Conservation (phyloP, 2,329 filamentous ascomycete genomes). For the Amphichorda felina region DNA sequence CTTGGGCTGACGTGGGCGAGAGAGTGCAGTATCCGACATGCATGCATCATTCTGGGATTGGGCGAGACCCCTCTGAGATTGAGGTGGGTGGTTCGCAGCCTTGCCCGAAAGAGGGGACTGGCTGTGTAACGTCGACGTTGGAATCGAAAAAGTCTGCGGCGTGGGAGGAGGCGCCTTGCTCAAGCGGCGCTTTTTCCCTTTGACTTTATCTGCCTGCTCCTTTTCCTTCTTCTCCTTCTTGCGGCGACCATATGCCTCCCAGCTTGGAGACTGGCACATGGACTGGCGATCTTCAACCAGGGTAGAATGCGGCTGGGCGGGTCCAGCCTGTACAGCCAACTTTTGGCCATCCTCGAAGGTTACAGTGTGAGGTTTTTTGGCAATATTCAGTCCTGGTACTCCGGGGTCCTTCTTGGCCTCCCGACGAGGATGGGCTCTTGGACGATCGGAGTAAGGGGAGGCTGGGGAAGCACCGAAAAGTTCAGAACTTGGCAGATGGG, state of each 20-base stretch:
- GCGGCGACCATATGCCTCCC: conserved; percentile 43
- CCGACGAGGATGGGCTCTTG: too few relatives aligned
- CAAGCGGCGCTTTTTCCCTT: conserved; percentile 19
- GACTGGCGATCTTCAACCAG: conserved; percentile 15
- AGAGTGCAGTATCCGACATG: neutral
- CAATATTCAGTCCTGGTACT: too few relatives aligned
- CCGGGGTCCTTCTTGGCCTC: too few relatives aligned
- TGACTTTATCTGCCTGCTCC: conserved; percentile 20
- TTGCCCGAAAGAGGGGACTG: neutral
- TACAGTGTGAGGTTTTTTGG: too few relatives aligned
- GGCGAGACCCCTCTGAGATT: neutral
- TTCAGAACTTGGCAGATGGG: too few relatives aligned
- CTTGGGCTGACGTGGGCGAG: neutral
- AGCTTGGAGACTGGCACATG: conserved; percentile 50
- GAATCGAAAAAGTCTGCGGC: neutral
- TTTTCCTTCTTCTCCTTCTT: conserved; percentile 41
- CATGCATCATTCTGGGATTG: neutral
- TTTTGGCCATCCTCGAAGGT: neutral
- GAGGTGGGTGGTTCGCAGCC: neutral
- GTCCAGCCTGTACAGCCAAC: neutral
- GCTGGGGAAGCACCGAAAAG: neutral
- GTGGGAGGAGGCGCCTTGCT: conserved; percentile 20
- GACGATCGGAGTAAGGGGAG: neutral
- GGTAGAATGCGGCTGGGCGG: neutral
- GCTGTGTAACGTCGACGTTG: too few relatives aligned